phyloP scores from a whole-genome alignment of 208 protist species.

The Trypanosoma platydactyli region DNA sequence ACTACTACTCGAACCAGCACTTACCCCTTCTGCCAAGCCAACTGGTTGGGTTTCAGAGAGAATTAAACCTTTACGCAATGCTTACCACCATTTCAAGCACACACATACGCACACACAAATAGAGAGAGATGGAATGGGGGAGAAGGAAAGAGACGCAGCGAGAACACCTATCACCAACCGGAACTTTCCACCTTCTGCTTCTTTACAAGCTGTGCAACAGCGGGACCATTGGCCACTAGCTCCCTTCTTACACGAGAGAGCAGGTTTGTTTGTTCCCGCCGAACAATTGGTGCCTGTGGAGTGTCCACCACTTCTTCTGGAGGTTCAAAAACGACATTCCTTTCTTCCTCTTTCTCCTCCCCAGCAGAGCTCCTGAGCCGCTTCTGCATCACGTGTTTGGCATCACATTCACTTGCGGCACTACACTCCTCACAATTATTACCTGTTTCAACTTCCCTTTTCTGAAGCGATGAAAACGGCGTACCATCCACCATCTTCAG shows the following conservation, averaged over 20 bases:
- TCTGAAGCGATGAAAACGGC: constrained; percentile 7
- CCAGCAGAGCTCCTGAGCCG: neutral
- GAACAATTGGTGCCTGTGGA: constrained; percentile 45
- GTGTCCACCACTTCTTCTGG: constrained; percentile 35
- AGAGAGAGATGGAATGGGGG: neutral
- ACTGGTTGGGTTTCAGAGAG: neutral
- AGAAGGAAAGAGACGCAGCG: neutral
- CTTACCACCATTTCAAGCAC: neutral
- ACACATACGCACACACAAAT: neutral
- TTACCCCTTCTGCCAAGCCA: too few species aligned
- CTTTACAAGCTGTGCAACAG: constrained; percentile 37
- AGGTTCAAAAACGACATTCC: constrained; percentile 58
- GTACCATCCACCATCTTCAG: constrained; percentile 25
- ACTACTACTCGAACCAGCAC: too few species aligned
- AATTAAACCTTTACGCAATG: neutral
- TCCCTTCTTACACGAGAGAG: constrained; percentile 24
- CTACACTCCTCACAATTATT: neutral
- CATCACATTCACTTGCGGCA: neutral
- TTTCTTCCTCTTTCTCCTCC: constrained; percentile 29
- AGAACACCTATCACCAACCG: constrained; percentile 38
- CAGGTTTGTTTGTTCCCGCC: constrained; percentile 57
- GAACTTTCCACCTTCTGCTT: constrained; percentile 30
- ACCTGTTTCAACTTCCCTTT: neutral
- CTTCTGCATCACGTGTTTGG: constrained; percentile 1
- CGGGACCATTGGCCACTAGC: constrained; percentile 35